Evolutionary conservation across 768 basidiomycete genomes (phyloP), one percentile per base, ranked within the genome.

Genomic region (Pleurotus salmoneostramineus): DNA sequence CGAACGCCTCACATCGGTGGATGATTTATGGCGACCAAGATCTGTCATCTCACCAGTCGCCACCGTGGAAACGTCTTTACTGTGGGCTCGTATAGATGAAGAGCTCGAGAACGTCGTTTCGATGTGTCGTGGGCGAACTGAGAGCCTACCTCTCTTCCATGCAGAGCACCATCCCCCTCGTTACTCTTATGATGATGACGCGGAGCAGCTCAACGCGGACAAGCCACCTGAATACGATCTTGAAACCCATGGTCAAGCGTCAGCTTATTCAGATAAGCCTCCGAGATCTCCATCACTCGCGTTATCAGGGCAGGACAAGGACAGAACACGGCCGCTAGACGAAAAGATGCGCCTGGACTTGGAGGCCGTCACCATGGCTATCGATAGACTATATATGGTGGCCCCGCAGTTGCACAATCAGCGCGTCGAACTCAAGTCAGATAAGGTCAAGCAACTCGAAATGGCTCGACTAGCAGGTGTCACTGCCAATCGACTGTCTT

Each of bases 391-490:
- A 8, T 93, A 97, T 69, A 70, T 82, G 6, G 90, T 88, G 33
- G 85, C 93, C 0, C 95, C 96, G 0, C 95, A 96, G 68, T 71
- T 98, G 43, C 84, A 89, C 59, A 89, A 95, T 67, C 96, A 99
- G 70, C 85, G 97, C 0, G 93, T 91, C n/a, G 95, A 95, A 68
- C 82, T 96, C 46, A 87, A 88, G 64, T 79, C 79, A 4, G 74
- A 83, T 27, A 90, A 92, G 66, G 64, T 87, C 11, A 81, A 81
- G 10, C 81, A 93, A 70, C 82, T 93, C 75, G 89, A 92, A 70
- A 80, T 80, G 45, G 92, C 90, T 4, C 73, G 83, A 45, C 72
- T 72, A 56, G 74, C 77, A 43, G 82, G 77, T 10, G 61, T 66
- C 27, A 35, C 66, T 33, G 57, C 60, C 5, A 60, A 64, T 21